phyloP scores from a whole-genome alignment of 2,329 filamentous ascomycete genomes.

The Fusarium globosum region DNA sequence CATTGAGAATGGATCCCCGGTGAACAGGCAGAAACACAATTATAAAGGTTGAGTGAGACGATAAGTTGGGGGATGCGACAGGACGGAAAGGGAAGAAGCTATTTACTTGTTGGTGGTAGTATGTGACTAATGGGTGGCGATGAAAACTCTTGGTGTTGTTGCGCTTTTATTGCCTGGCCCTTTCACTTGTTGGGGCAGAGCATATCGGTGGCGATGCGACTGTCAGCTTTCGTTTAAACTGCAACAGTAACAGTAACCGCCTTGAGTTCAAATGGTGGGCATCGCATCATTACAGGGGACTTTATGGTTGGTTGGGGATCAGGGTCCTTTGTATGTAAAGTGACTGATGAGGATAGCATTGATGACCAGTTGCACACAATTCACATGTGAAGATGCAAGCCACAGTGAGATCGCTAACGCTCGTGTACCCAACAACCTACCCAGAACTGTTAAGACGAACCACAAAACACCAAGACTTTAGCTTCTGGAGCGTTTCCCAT shows the following conservation, averaged over 20 bases:
- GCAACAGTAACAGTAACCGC: constrained; percentile 4
- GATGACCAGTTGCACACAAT: neutral
- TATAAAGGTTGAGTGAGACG: constrained; percentile 7
- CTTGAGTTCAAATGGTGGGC: neutral
- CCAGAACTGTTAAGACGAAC: constrained; percentile 21
- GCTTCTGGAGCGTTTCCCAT: constrained; percentile 14
- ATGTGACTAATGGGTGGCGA: constrained; percentile 32
- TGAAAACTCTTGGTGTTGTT: constrained; percentile 25
- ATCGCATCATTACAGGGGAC: constrained; percentile 20
- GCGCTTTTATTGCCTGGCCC: constrained; percentile 1
- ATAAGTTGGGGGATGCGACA: constrained; percentile 2
- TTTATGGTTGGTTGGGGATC: constrained; percentile 27
- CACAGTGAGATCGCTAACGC: constrained; percentile 22
- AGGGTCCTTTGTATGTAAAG: constrained; percentile 6
- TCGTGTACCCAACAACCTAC: constrained; percentile 7
- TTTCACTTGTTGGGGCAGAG: constrained; percentile 10
- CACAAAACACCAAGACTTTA: constrained; percentile 12
- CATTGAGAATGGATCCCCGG: neutral
- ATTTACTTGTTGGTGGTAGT: constrained; percentile 14
- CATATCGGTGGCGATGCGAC: constrained; percentile 16
- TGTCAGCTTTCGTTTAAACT: constrained; percentile 2
- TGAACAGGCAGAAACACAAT: neutral
- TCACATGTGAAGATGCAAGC: constrained; percentile 22
- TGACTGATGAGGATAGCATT: constrained; percentile 5
- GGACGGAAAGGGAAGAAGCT: constrained; percentile 22